These are phyloP conservation scores for Nannizzia gypsea DNA, from an alignment of 2,329 filamentous ascomycete species.

Conservation along the genomic window DNA sequence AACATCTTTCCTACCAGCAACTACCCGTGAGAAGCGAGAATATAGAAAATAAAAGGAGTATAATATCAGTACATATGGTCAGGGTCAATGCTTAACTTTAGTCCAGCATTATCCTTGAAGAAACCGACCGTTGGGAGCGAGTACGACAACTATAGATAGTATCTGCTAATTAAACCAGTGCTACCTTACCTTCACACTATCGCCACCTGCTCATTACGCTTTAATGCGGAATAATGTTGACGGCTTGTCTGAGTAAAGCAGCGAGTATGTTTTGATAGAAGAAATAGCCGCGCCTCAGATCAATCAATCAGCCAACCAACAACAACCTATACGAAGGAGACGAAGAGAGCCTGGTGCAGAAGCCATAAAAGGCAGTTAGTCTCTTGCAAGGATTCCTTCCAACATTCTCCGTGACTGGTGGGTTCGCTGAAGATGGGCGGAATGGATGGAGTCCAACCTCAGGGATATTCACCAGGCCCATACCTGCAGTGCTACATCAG, in stretches of 20 bases:
- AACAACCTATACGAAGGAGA: background rate
- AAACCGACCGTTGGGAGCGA: background rate
- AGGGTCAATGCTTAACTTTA: background rate
- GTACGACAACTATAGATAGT: too few relatives aligned
- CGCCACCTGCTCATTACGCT: background rate
- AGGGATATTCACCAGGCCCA: background rate
- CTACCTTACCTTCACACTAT: background rate
- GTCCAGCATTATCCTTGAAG: background rate
- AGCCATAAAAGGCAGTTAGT: background rate
- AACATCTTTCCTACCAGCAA: background rate
- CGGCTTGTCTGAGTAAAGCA: background rate
- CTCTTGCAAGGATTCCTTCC: background rate
- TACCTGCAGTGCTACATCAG: background rate
- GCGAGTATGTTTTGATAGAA: too few relatives aligned
- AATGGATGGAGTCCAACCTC: too few relatives aligned
- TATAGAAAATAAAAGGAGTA: background rate
- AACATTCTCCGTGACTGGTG: background rate
- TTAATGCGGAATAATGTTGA: background rate
- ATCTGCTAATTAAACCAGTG: background rate
- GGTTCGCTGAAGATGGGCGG: too few relatives aligned
- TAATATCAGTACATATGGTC: background rate
- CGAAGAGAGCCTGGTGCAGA: background rate
- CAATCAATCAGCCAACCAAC: background rate
- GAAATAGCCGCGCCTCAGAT: too few relatives aligned
- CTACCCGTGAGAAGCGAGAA: background rate